Conservation (phyloP, 2,329 filamentous ascomycete species). For the Fusarium sulawesiense region DNA sequence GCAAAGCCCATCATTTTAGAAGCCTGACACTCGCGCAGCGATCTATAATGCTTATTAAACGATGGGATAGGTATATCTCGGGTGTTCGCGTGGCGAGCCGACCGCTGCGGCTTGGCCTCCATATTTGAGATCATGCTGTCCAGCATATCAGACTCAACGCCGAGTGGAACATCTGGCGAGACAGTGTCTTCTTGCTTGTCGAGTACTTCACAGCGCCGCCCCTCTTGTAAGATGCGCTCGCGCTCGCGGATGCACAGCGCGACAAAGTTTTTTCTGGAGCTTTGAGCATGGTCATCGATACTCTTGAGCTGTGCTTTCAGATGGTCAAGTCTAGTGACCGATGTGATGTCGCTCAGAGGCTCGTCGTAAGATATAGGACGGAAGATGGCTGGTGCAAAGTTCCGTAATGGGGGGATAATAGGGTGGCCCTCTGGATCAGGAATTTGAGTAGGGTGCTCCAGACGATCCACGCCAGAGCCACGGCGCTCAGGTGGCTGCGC, state of each 20-base stretch:
- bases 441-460: conserved; percentile 1
- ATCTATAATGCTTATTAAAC: conserved; percentile 27
- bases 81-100: not conserved
- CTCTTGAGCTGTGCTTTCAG: conserved; percentile 38
- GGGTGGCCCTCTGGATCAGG: conserved; percentile 26
- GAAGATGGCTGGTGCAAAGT: conserved; percentile 46
- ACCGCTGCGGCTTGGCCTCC: conserved; percentile 29
- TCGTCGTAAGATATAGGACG: conserved; percentile 45
- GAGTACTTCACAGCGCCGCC: conserved; percentile 32
- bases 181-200: not conserved
- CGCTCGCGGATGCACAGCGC: conserved; percentile 48
- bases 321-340: conserved; percentile 26
- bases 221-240: conserved; percentile 46
- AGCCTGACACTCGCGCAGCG: conserved; percentile 41
- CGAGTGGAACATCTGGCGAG: conserved; percentile 2
- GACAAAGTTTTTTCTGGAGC: conserved; percentile 49
- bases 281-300: conserved; percentile 44
- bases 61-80: conserved; percentile 26
- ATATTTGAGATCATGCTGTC: conserved; percentile 49
- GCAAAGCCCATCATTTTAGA: conserved; percentile 39
- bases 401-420: conserved; percentile 17
- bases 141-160: conserved; percentile 21
- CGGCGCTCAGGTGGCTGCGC: conserved; percentile 16
- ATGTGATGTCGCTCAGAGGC: conserved; percentile 7
- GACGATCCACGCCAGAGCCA: not conserved